Evolutionary conservation across 163 green algal genomes (phyloP).

Genomic region (Scenedesmus sp.): DNA sequence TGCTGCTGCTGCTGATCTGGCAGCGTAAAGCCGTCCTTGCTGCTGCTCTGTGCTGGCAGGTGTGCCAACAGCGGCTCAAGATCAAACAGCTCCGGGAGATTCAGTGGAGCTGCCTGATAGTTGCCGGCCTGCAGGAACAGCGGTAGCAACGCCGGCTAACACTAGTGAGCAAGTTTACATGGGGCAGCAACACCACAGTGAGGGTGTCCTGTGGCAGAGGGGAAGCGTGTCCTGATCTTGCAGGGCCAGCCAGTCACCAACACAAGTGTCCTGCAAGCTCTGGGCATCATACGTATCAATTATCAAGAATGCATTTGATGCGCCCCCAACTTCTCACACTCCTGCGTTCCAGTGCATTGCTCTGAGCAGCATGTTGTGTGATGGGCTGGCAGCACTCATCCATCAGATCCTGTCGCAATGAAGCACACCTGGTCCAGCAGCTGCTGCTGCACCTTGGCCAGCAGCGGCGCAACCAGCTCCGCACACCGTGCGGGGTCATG

Average conservation of each 20-base stretch:
- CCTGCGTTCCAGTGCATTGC: too few relatives aligned
- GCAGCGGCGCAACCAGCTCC: slow-evolving; percentile 57
- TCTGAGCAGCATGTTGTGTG: not conserved
- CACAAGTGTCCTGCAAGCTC: too few relatives aligned
- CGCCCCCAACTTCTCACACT: too few relatives aligned
- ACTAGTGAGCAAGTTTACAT: too few relatives aligned
- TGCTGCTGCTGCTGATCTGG: not conserved
- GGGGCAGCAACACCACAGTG: too few relatives aligned
- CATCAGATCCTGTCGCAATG: too few relatives aligned
- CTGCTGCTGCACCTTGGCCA: slow-evolving; percentile 27
- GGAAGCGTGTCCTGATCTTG: too few relatives aligned
- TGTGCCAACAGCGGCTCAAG: slow-evolving; percentile 59
- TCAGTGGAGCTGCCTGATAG: slow-evolving; percentile 51
- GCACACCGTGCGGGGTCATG: slow-evolving; percentile 56
- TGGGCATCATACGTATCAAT: too few relatives aligned
- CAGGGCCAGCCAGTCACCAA: too few relatives aligned
- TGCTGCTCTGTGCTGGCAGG: slow-evolving; percentile 33
- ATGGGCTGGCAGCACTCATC: not conserved
- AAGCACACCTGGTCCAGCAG: slow-evolving; percentile 51
- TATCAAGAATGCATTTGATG: too few relatives aligned
- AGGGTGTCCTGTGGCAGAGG: too few relatives aligned
- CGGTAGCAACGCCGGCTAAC: too few relatives aligned
- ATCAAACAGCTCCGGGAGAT: slow-evolving; percentile 57
- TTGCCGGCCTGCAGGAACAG: slow-evolving; percentile 32
- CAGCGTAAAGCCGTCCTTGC: not conserved